Evolutionary conservation across 2,329 filamentous ascomycete genomes (phyloP).

Genomic region (Berkeleyomyces basicola): DNA sequence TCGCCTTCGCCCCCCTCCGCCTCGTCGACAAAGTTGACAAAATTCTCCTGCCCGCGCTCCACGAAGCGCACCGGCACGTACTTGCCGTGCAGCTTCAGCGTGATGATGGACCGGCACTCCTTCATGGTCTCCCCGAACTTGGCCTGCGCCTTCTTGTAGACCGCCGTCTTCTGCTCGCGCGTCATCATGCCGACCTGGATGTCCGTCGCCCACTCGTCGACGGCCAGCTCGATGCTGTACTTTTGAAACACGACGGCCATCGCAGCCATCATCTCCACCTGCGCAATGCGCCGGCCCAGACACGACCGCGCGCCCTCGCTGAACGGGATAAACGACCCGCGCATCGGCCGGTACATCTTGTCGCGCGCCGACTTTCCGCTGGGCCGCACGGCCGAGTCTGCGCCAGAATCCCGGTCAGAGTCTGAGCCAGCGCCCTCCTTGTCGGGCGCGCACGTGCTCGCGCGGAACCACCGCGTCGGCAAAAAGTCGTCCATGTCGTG

Average conservation of each 20-base stretch:
- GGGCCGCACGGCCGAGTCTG: slow-evolving; percentile 30
- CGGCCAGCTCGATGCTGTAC: slow-evolving; percentile 54
- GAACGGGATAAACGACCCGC: slow-evolving; percentile 42
- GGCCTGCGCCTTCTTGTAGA: slow-evolving; percentile 46
- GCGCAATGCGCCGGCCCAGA: slow-evolving; percentile 39
- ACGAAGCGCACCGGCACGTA: slow-evolving; percentile 53
- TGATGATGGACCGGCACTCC: slow-evolving; percentile 46
- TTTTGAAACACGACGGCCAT: slow-evolving; percentile 38
- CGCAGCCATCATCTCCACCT: slow-evolving; percentile 40
- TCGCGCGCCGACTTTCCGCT: slow-evolving; percentile 44
- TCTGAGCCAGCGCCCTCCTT: slow-evolving; percentile 10
- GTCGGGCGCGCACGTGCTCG: slow-evolving; percentile 15
- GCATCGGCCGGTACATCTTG: slow-evolving; percentile 40
- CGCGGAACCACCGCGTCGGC: slow-evolving; percentile 55
- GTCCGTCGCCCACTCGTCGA: slow-evolving; percentile 40
- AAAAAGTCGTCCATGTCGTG: slow-evolving; percentile 51
- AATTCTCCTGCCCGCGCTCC: slow-evolving; percentile 52
- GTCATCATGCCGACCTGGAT: slow-evolving; percentile 37
- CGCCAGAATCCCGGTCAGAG: slow-evolving; percentile 19
- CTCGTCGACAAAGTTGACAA: slow-evolving; percentile 27
- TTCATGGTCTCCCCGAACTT: slow-evolving; percentile 35
- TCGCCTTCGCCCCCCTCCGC: neutral
- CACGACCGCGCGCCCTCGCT: slow-evolving; percentile 41
- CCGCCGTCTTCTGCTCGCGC: slow-evolving; percentile 25
- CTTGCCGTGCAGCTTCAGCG: slow-evolving; percentile 48